phyloP scores from a whole-genome alignment of 192 early-diverging fungal species.

The Cladochytrium replicatum region DNA sequence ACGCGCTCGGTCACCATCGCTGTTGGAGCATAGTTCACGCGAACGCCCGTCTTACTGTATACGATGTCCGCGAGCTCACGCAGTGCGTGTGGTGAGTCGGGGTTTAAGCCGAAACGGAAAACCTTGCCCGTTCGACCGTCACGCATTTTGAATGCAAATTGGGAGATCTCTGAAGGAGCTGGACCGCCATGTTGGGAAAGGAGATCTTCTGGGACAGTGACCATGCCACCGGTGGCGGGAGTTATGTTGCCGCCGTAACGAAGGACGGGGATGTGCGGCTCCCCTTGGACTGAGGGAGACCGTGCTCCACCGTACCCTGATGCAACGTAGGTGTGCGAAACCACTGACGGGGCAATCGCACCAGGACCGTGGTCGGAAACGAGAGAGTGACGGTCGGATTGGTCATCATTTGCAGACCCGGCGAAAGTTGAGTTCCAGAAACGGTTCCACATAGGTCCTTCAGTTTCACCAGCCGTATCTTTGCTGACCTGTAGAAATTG shows the following conservation, averaged over 20 bases:
- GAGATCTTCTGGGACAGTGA: too few species aligned
- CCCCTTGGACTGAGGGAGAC: too few species aligned
- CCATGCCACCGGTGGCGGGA: too few species aligned
- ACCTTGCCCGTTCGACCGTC: constrained; percentile 16
- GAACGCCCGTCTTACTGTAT: constrained; percentile 6
- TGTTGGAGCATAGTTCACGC: not conserved
- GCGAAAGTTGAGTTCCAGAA: constrained; percentile 37
- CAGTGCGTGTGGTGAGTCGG: not conserved
- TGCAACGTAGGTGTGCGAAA: too few species aligned
- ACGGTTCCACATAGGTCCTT: constrained; percentile 31
- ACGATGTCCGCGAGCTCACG: not conserved
- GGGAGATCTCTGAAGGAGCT: too few species aligned
- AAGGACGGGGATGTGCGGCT: too few species aligned
- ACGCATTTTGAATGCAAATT: constrained; percentile 27
- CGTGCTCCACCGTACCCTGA: too few species aligned
- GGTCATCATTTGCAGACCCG: constrained; percentile 8
- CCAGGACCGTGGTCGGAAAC: constrained; percentile 14
- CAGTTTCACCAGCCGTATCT: not conserved
- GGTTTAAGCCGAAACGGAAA: constrained; percentile 25
- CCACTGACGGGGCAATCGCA: too few species aligned
- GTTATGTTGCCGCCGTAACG: too few species aligned
- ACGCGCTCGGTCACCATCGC: constrained; percentile 1
- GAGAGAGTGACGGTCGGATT: constrained; percentile 20
- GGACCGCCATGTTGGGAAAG: too few species aligned
- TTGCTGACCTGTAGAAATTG: too few species aligned